phyloP scores from a whole-genome alignment of 1,139 yeast genomes.

The Scheffersomyces lignicola region DNA sequence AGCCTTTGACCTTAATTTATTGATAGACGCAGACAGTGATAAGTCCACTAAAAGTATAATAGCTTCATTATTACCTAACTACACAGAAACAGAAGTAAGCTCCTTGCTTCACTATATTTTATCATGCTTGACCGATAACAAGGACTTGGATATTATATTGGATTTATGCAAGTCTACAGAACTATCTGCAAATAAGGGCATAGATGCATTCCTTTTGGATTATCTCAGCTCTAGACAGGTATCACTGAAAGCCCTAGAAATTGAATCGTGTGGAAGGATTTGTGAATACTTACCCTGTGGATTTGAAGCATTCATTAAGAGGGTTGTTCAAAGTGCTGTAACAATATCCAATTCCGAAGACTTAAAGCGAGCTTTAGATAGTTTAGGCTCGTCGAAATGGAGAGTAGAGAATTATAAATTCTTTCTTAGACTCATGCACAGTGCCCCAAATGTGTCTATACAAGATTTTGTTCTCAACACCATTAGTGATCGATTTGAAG shows the following conservation, averaged over 20 bases:
- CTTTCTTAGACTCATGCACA: slow-evolving; percentile 31
- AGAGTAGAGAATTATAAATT: slow-evolving; percentile 28
- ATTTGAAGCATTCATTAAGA: slow-evolving; percentile 31
- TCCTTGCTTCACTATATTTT: slow-evolving; percentile 20
- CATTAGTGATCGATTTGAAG: slow-evolving; percentile 18
- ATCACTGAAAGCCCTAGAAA: slow-evolving; percentile 14
- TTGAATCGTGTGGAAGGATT: slow-evolving; percentile 29
- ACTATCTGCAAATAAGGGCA: slow-evolving; percentile 10
- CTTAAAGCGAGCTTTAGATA: slow-evolving; percentile 21
- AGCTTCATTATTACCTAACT: slow-evolving; percentile 12
- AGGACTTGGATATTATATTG: slow-evolving; percentile 19
- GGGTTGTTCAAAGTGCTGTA: slow-evolving; percentile 36
- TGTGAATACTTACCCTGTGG: slow-evolving; percentile 22
- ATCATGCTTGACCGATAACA: slow-evolving; percentile 24
- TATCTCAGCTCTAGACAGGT: slow-evolving; percentile 17
- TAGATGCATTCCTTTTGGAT: slow-evolving; percentile 17
- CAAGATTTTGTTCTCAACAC: slow-evolving; percentile 22
- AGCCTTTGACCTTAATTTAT: slow-evolving; percentile 26
- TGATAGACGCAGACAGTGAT: slow-evolving; percentile 12
- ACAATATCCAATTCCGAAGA: slow-evolving; percentile 24
- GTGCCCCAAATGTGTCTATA: slow-evolving; percentile 34
- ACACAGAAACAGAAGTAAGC: slow-evolving; percentile 19
- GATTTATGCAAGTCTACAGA: slow-evolving; percentile 16
- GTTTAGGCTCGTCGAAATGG: slow-evolving; percentile 30
- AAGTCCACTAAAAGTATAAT: slow-evolving; percentile 2